Percentiles rank a stretch among this genome's conserved stretches.
Conservation (phyloP, 805 yeast species). For the Debaryomyces tyrocola region DNA sequence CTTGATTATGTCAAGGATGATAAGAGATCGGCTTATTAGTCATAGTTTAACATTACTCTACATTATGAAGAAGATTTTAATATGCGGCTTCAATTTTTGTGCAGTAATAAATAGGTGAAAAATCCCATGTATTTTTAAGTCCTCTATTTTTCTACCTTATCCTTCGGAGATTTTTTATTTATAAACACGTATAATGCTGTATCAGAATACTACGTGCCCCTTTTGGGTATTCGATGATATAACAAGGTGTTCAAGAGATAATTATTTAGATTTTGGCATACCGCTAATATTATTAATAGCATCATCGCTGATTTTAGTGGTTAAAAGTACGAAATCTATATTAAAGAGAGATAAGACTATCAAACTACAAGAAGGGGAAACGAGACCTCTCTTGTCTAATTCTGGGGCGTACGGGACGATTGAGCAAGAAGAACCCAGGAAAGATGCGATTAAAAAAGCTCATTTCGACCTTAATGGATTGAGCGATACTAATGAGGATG, state of each 20-base stretch:
- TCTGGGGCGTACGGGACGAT: conserved; percentile 34
- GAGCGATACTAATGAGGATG: conserved; percentile 55
- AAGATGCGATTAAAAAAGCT: conserved; percentile 42
- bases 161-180: background rate
- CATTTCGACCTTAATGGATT: conserved; percentile 67
- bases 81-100: background rate
- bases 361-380: conserved; percentile 21
- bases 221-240: conserved; percentile 65
- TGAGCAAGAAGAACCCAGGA: background rate
- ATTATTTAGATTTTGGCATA: conserved; percentile 31
- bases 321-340: conserved; percentile 17
- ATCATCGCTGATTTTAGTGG: conserved; percentile 25
- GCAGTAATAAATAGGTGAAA: background rate
- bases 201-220: conserved; percentile 9
- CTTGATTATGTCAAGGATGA: no score
- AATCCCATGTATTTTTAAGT: background rate
- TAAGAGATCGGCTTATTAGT: no score
- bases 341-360: conserved; percentile 7
- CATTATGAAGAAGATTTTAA: background rate
- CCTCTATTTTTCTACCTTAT: background rate
- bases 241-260: conserved; percentile 49
- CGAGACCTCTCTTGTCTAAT: conserved; percentile 34
- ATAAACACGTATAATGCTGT: background rate
- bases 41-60: no score
- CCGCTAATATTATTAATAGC: conserved; percentile 30